Conservation (phyloP, 2,329 filamentous ascomycete genomes). For the Trichoderma endophyticum region DNA sequence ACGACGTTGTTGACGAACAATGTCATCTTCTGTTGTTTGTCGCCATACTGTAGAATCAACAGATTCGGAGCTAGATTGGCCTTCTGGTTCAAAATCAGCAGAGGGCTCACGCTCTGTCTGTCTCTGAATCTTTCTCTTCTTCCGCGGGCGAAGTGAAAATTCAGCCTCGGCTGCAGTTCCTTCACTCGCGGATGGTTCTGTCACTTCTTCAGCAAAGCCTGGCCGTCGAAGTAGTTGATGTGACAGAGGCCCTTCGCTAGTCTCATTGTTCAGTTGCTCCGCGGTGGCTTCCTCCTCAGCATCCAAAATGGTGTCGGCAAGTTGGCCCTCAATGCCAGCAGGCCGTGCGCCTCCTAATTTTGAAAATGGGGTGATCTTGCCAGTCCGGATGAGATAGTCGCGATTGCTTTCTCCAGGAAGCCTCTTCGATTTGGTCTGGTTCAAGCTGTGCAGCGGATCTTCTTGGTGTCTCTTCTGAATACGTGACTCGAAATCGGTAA, state of each 20-base stretch:
- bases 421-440: conserved; percentile 51
- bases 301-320: conserved; percentile 76
- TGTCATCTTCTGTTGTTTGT: conserved; percentile 39
- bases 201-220: conserved; percentile 55
- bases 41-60: conserved; percentile 37
- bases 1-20: conserved; percentile 37
- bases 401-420: conserved; percentile 78
- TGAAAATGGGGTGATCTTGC: conserved; percentile 95
- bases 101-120: conserved; percentile 38
- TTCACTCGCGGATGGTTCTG: neutral
- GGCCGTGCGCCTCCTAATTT: conserved; percentile 65
- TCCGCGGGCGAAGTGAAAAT: conserved; percentile 57
- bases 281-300: conserved; percentile 68
- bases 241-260: conserved; percentile 53
- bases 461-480: conserved; percentile 70
- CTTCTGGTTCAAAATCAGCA: conserved; percentile 45
- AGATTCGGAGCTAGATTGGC: conserved; percentile 32
- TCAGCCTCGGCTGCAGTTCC: conserved; percentile 43
- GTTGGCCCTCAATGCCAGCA: conserved; percentile 61
- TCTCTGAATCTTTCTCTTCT: conserved; percentile 46
- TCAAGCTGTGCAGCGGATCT: conserved; percentile 41
- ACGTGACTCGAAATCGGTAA: conserved; percentile 74
- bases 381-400: conserved; percentile 89
- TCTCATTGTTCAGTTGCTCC: conserved; percentile 39
- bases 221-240: conserved; percentile 72